A percentile compares a stretch with the other conserved stretches of the same genome.
Evolutionary conservation across 2,329 filamentous ascomycete genomes (phyloP).

Genomic region (Colletotrichum acutatum): DNA sequence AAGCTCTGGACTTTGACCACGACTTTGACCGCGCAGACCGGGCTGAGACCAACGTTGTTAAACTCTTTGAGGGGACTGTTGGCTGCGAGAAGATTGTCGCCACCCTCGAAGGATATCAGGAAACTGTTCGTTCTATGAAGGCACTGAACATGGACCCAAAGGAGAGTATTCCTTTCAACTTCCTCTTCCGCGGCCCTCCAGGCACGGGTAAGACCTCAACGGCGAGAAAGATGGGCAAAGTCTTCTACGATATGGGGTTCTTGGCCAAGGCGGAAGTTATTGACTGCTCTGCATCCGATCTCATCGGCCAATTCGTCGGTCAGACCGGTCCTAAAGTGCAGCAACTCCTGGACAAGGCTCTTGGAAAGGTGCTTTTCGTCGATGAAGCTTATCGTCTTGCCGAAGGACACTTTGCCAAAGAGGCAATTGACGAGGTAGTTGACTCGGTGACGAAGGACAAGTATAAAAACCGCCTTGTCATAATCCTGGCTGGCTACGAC

Average conservation of each 20-base stretch:
- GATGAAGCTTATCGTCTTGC: conserved; percentile 78
- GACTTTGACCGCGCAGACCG: conserved; percentile 64
- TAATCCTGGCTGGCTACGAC: conserved; percentile 77
- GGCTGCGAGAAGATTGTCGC: conserved; percentile 66
- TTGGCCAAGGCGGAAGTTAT: conserved; percentile 68
- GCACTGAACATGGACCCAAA: conserved; percentile 63
- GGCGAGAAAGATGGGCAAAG: conserved; percentile 78
- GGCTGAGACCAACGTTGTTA: conserved; percentile 58
- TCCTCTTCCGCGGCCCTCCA: conserved; percentile 73
- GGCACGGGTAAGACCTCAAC: conserved; percentile 80
- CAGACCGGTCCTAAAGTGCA: conserved; percentile 76
- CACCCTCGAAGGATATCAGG: conserved; percentile 65
- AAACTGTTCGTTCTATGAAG: conserved; percentile 62
- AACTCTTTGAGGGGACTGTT: conserved; percentile 68
- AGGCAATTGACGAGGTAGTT: conserved; percentile 65
- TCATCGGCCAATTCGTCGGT: conserved; percentile 76
- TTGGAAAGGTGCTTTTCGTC: conserved; percentile 76
- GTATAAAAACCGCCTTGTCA: conserved; percentile 69
- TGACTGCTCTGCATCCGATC: conserved; percentile 74
- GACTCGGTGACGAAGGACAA: conserved; percentile 64
- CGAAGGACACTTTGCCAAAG: conserved; percentile 66
- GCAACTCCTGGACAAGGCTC: conserved; percentile 66
- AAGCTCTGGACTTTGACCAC: conserved; percentile 65
- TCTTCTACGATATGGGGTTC: conserved; percentile 76
- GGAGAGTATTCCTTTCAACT: conserved; percentile 72